Base-by-base conservation (phyloP, 2,329 filamentous ascomycete genomes). In the Aspergillus felis region DNA sequence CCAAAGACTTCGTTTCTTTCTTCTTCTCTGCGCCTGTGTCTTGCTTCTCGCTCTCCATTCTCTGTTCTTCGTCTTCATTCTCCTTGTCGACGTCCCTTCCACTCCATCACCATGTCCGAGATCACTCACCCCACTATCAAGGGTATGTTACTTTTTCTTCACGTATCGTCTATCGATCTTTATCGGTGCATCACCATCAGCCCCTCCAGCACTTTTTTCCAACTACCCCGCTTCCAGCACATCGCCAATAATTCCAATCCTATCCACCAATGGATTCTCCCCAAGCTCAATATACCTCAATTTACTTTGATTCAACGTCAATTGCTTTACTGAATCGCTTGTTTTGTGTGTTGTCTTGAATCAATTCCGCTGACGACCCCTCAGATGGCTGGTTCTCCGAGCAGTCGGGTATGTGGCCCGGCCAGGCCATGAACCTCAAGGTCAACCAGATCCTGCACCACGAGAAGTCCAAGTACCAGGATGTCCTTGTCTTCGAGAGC, bases 321-420 rank as follows among this genome's bases (percentile, higher is more conserved):
- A 47, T 47, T 47, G 44, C 22, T 14, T 14, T 47, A 7, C 22
- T 17, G 10, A 14, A 47, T 17, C 5, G 24, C 24, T 27, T 47
- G 7, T 27, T 14, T 47, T 25, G 10, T 10, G 41, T 14, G 20
- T 3, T 24, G 9, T 12, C 22, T 5, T 24, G 12, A 25, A 47
- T 47, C 20, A 47, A 27, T 25, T 12, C 9, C 44, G 42, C 59
- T 54, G 59, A 65, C 57, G 22, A 49, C 51, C n/a, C 61, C 58
- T 17, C 68, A 96, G 94, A 97, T 96, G 94, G 93, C 82, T 99
- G 94, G 94, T 99, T 99, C 89, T 90, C 92, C 78, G 94, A 99
- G 82, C 92, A 96, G 81, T 96, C 90, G 69, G 83, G 94, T 74
- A 97, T 99, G 93, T 99, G 94, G 94, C 93, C 94, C 62, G 91